Percentiles rank a stretch among this genome's conserved stretches.
Conservation (phyloP, 116 monocot species). For the Dioscorea cayenensis region DNA sequence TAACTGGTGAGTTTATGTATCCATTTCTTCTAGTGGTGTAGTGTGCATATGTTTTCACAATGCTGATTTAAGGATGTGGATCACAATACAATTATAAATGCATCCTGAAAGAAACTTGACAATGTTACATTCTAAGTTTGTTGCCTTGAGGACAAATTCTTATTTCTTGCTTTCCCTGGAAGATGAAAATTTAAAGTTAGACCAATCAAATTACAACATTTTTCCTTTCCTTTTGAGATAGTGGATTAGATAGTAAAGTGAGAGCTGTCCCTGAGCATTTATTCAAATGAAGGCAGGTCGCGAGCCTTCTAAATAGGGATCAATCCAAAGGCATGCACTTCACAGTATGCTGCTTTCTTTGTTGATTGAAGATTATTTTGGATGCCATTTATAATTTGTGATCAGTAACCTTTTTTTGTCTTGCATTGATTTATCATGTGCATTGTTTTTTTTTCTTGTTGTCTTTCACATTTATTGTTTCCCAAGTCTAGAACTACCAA, state of each 20-base stretch:
- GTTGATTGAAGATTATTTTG: not conserved
- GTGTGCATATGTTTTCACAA: not conserved
- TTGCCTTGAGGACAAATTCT: not conserved
- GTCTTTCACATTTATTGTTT: not conserved
- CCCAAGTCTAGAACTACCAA: not conserved
- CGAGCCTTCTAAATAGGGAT: too few relatives aligned
- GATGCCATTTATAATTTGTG: not conserved
- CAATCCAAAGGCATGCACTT: too few relatives aligned
- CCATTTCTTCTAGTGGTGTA: not conserved
- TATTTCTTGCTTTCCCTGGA: not conserved
- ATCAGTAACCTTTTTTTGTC: not conserved
- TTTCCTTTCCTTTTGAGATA: too few relatives aligned
- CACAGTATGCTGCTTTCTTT: too few relatives aligned
- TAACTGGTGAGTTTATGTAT: constrained; percentile 43
- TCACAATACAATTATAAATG: not conserved
- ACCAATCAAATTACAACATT: too few relatives aligned
- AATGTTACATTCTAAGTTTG: too few relatives aligned
- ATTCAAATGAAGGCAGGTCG: too few relatives aligned
- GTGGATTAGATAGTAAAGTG: too few relatives aligned
- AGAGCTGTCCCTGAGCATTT: too few relatives aligned
- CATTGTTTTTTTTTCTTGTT: not conserved
- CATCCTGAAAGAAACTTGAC: too few relatives aligned
- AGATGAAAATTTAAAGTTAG: too few relatives aligned
- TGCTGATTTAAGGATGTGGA: not conserved
- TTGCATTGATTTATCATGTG: not conserved